Evolutionary conservation across 192 early-diverging fungal genomes (phyloP), one percentile per base, ranked within the genome.

Genomic region (Coemansia javaensis): DNA sequence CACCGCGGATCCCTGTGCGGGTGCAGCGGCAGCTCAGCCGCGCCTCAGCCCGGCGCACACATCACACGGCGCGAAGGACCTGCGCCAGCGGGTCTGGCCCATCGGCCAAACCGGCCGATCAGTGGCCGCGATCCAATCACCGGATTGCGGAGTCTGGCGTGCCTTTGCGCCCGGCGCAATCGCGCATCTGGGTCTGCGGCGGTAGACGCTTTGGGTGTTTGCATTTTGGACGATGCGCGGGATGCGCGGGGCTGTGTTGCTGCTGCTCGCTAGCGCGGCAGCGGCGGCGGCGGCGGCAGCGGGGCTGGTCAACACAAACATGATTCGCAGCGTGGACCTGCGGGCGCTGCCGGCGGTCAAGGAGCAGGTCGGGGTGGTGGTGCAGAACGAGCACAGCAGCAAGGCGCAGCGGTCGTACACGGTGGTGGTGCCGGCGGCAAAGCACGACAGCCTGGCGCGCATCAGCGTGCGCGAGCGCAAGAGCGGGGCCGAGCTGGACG

Each of bases 311-410:
- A 54, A 67, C 59, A 67, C 56, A 4, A 76, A 76, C 34, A n/a
- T 64, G 35, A 76, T 76, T 31, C 73, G 66, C 45, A 69, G 53
- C 5, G 53, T 76, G 4, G 38, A 47, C 21, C 53, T 76, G 7
- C 21, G 18, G 4, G 23, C 48, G 9, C 49, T 57, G 20, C 59
- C 70, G 7, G 76, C 74, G 22, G 71, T 69, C 17, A 67, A 61
- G 17, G 70, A 77, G 62, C 56, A 77, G 16, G 45, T 77, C 9
- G 73, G 71, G 50, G 56, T 80, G 11, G 62, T 77, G 1, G 57
- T 79, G 8, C 47, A 72, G n/a, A 78, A 77, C 30, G 56, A 49
- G n/a, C 56, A 51, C 41, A 37, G 45, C 10, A 48, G 56, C 27
- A 50, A 59, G 18, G 45, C 41, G 14, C 33, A 17, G 39, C 62